Base-by-base conservation (phyloP, 1,284 basidiomycete species). In the Ganoderma lucidum region DNA sequence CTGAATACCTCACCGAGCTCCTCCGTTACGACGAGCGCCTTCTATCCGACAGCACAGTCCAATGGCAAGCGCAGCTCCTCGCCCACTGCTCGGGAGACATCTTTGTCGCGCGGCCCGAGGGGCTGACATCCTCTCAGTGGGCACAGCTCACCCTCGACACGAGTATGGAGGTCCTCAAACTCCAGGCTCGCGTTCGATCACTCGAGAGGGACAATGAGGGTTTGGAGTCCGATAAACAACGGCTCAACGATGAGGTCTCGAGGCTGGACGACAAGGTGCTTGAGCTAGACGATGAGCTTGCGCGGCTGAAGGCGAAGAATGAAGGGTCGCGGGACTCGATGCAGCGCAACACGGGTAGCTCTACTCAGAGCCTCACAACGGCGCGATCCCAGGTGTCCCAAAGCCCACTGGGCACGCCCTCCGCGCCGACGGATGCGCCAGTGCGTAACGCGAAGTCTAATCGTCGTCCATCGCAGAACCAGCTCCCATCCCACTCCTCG, bases 61-160 rank as follows among this genome's bases (percentile, higher is more conserved):
- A 86, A 69, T 92, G 90, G 89, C 86, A 92, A 71, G 86, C 87
- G 0, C 88, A 90, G 69, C 84, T 92, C 12, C 82, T 90, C 44
- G 80, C 82, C 2, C 84, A 90, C 67, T 90, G 85, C 71, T 90
- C 87, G 0, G 88, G 85, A 0, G 85, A 91, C 68, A 77, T 88
- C 56, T 85, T 89, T 67, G 75, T 83, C 10, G 80, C 84, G 0
- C 78, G 78, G 12, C 65, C 71, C 17, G 58, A 32, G 59, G 48
- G 70, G 12, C 65, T 70, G 17, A 74, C 72, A 37, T 66, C 76
- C 35, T 58, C 68, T 2, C 75, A 78, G 10, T 69, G 80, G 77
- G 79, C 73, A 60, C 76, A 83, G 32, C 75, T 80, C 0, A 76
- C 88, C 10, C 75, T 87, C 1, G 82, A 85, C 37, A 81, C 86